Evolutionary conservation across 306 rosid genomes (phyloP).

Genomic region (Macrotyloma uniflorum): DNA sequence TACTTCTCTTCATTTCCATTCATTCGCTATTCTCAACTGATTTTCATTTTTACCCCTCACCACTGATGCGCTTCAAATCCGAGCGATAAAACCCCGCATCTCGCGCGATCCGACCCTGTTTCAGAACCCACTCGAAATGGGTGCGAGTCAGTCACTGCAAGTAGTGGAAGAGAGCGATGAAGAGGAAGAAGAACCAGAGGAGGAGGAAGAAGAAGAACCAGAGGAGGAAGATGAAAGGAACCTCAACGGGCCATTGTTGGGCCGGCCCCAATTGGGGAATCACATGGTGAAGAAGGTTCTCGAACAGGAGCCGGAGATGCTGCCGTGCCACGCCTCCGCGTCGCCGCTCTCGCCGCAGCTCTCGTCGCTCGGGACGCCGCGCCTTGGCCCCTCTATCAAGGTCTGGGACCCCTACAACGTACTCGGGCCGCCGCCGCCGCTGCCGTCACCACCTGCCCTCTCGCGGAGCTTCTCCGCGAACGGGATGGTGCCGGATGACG

Average conservation of each 20-base stretch:
- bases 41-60: background rate
- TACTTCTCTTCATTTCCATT: background rate
- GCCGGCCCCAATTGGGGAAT: constrained; percentile 46
- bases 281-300: constrained; percentile 76
- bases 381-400: constrained; percentile 86
- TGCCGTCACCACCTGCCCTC: constrained; percentile 57
- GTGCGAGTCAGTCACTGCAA: constrained; percentile 65
- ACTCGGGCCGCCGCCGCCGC: constrained; percentile 67
- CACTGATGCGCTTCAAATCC: constrained; percentile 14
- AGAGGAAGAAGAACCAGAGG: constrained; percentile 47
- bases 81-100: constrained; percentile 1
- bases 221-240: constrained; percentile 50
- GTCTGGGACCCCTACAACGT: constrained; percentile 99
- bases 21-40: background rate
- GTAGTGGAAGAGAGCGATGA: constrained; percentile 61
- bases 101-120: constrained; percentile 27
- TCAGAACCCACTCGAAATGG: constrained; percentile 27
- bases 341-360: constrained; percentile 98
- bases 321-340: constrained; percentile 87
- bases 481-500: constrained; percentile 58
- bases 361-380: constrained; percentile 88
- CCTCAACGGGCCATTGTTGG: constrained; percentile 31
- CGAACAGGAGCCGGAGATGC: constrained; percentile 96
- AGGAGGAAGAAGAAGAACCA: constrained; percentile 43
- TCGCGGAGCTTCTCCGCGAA: constrained; percentile 62